Conservation (phyloP, 352 stramenopile genomes). For the Ophiocytium majus region DNA sequence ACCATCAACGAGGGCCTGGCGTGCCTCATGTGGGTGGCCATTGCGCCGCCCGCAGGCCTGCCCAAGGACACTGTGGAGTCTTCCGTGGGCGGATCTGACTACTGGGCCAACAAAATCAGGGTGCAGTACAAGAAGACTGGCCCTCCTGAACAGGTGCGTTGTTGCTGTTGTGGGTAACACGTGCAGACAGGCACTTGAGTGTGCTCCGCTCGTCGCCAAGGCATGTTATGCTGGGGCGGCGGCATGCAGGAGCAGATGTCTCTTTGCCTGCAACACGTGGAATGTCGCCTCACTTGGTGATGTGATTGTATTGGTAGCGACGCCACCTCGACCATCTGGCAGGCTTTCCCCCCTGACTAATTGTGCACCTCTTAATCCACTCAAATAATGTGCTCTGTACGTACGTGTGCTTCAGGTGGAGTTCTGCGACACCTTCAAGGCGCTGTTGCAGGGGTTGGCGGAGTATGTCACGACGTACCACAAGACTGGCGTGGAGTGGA, state of each 20-base stretch:
- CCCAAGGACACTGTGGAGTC: conserved; percentile 91
- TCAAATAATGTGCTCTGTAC: no score
- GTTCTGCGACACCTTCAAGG: conserved; percentile 90
- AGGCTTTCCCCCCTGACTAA: no score
- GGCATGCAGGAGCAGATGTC: no score
- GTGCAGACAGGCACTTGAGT: neutral
- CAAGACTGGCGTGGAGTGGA: conserved; percentile 88
- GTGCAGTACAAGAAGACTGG: conserved; percentile 82
- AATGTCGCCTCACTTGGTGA: no score
- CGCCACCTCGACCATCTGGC: no score
- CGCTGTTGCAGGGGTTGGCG: conserved; percentile 79
- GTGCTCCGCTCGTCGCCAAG: neutral
- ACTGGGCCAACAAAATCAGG: conserved; percentile 96
- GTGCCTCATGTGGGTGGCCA: conserved; percentile 66
- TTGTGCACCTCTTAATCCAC: no score
- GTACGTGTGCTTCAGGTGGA: conserved; percentile 29
- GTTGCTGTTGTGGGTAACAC: conserved; percentile 8
- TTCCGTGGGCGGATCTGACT: conserved; percentile 87
- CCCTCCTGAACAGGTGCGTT: conserved; percentile 32
- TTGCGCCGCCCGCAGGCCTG: conserved; percentile 62
- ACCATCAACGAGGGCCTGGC: conserved; percentile 65
- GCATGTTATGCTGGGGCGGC: neutral
- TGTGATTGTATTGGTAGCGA: no score
- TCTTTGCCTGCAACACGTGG: no score
- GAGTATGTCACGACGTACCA: conserved; percentile 91